Evolutionary conservation across 441 rosid species (phyloP).

Genomic region (Pelargonium citronellum): DNA sequence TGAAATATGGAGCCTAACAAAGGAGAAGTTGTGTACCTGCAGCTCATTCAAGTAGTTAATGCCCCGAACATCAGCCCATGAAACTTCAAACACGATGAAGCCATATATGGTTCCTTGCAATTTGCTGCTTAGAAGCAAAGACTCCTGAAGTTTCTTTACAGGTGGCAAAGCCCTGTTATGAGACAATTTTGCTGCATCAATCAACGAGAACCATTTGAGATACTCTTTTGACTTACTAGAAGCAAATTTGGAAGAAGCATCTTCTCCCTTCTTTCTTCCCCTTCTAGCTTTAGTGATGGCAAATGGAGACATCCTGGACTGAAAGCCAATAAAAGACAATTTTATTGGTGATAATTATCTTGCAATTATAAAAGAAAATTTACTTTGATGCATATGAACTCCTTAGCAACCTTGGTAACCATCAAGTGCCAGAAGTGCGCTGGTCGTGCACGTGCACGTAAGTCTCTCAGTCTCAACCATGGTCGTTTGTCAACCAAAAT

Average conservation of each 20-base stretch:
- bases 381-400: neutral
- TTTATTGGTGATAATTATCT: conserved; percentile 9
- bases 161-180: conserved; percentile 51
- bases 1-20: conserved; percentile 2
- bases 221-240: conserved; percentile 35
- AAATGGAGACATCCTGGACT: conserved; percentile 95
- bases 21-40: conserved; percentile 47
- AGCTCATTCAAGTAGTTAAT: conserved; percentile 86
- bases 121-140: conserved; percentile 57
- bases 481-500: conserved; percentile 89
- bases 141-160: conserved; percentile 55
- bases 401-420: conserved; percentile 79
- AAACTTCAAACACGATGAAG: conserved; percentile 83
- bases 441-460: conserved; percentile 55
- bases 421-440: conserved; percentile 87
- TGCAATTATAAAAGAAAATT: neutral
- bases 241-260: conserved; percentile 30
- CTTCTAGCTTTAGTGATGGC: conserved; percentile 69
- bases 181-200: conserved; percentile 54
- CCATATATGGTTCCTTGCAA: conserved; percentile 72
- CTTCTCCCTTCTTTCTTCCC: conserved; percentile 44
- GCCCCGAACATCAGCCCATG: conserved; percentile 78
- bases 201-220: conserved; percentile 59
- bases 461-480: conserved; percentile 57
- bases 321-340: conserved; percentile 29